A percentile compares a stretch with the other conserved stretches of the same genome.
These are phyloP conservation scores for Aspergillus funiculosus DNA, from an alignment of 495 filamentous ascomycete genomes.

Conservation along the genomic window DNA sequence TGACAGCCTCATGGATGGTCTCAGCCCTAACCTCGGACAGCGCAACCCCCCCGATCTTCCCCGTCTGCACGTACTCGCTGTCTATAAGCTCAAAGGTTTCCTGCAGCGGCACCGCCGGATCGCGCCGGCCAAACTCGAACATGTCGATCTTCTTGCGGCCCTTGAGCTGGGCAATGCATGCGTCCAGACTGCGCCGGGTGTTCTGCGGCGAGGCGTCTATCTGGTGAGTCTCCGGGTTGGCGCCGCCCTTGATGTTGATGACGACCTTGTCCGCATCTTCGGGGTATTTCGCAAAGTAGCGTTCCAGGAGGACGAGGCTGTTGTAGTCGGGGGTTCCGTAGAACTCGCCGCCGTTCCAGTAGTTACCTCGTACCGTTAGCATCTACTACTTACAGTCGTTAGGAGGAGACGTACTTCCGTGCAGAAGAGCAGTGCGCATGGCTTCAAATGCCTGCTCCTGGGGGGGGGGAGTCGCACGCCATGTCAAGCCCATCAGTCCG, in stretches of 20 bases:
- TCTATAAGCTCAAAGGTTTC: slow-evolving; percentile 40
- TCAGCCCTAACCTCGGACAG: slow-evolving; percentile 55
- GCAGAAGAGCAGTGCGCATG: not conserved
- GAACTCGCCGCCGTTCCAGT: slow-evolving; percentile 34
- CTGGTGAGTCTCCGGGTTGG: not conserved
- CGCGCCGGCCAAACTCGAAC: slow-evolving; percentile 62
- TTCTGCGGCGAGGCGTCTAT: not conserved
- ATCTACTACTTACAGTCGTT: too few species aligned
- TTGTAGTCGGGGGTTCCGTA: slow-evolving; percentile 35
- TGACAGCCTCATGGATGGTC: slow-evolving; percentile 60
- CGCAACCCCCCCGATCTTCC: slow-evolving; percentile 52
- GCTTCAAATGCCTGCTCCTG: not conserved
- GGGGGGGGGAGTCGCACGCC: not conserved
- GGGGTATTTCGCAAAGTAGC: slow-evolving; percentile 62
- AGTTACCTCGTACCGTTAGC: too few species aligned
- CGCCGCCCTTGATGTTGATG: slow-evolving; percentile 59
- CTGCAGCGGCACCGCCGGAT: slow-evolving; percentile 51
- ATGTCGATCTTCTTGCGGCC: slow-evolving; percentile 67
- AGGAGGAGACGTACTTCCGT: not conserved
- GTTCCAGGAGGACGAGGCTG: slow-evolving; percentile 54
- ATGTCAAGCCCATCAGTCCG: not conserved
- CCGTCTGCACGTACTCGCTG: slow-evolving; percentile 33
- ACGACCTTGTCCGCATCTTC: slow-evolving; percentile 60
- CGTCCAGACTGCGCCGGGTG: slow-evolving; percentile 38
- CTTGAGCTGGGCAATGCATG: slow-evolving; percentile 48